These are phyloP conservation scores for Batkoa obscura DNA, from an alignment of 371 early-diverging fungal species.

Conservation along the genomic window DNA sequence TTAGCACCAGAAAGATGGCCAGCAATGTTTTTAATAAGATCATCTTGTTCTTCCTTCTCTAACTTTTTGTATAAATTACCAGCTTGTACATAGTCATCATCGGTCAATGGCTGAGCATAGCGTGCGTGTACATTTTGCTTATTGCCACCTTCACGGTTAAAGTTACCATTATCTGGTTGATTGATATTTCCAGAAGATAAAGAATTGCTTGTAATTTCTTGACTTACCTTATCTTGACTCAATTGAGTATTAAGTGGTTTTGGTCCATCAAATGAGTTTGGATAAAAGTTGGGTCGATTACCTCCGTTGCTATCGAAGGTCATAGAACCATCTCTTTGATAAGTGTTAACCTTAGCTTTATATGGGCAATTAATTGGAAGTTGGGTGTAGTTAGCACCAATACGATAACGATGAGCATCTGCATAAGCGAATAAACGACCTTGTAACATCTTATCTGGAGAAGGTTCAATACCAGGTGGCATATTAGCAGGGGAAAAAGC, in stretches of 20 bases:
- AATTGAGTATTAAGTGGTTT: background rate
- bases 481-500: slow-evolving; percentile 54
- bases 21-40: slow-evolving; percentile 24
- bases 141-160: background rate
- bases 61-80: slow-evolving; percentile 24
- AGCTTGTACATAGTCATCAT: slow-evolving; percentile 34
- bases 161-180: no score
- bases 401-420: slow-evolving; percentile 58
- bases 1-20: slow-evolving; percentile 23
- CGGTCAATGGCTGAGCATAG: slow-evolving; percentile 24
- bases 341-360: slow-evolving; percentile 24
- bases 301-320: slow-evolving; percentile 21
- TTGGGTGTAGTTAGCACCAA: slow-evolving; percentile 49
- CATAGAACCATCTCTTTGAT: slow-evolving; percentile 47
- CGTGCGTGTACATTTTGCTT: slow-evolving; percentile 22
- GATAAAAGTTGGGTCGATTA: slow-evolving; percentile 33
- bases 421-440: slow-evolving; percentile 57
- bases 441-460: slow-evolving; percentile 54
- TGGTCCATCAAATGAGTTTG: slow-evolving; percentile 26
- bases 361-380: slow-evolving; percentile 51
- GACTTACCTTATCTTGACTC: background rate
- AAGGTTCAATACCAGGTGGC: slow-evolving; percentile 51
- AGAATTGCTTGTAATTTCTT: slow-evolving; percentile 8
- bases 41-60: slow-evolving; percentile 21
- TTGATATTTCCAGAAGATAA: background rate